phyloP scores from a whole-genome alignment of 2,329 filamentous ascomycete species.

The Pseudogymnoascus sp. region DNA sequence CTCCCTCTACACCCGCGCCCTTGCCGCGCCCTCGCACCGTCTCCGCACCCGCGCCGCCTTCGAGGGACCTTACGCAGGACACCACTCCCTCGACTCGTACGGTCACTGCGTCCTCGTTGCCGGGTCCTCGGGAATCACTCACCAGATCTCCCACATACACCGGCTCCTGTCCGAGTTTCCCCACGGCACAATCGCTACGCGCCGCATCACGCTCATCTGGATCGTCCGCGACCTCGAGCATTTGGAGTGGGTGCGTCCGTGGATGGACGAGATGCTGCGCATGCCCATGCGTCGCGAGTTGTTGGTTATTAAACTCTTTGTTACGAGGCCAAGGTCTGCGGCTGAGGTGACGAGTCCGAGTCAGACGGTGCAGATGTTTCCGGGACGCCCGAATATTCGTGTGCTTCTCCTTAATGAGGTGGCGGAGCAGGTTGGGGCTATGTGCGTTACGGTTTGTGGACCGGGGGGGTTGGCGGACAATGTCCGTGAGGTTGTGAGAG shows the following conservation, averaged over 20 bases:
- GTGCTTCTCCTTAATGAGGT: slow-evolving; percentile 77
- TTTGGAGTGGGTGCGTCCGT: slow-evolving; percentile 87
- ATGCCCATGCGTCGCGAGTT: slow-evolving; percentile 77
- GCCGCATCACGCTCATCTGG: slow-evolving; percentile 80
- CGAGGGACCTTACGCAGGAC: slow-evolving; percentile 82
- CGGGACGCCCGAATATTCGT: slow-evolving; percentile 75
- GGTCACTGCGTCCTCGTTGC: slow-evolving; percentile 87
- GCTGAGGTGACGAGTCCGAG: slow-evolving; percentile 70
- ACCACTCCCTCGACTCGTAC: slow-evolving; percentile 83
- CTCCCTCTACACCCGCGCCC: slow-evolving; percentile 64
- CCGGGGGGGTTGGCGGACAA: slow-evolving; percentile 69
- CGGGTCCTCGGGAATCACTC: slow-evolving; percentile 89
- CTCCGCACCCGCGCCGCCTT: slow-evolving; percentile 56
- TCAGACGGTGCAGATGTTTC: slow-evolving; percentile 81
- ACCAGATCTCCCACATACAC: slow-evolving; percentile 81
- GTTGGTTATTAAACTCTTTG: slow-evolving; percentile 78
- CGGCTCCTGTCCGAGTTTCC: slow-evolving; percentile 65
- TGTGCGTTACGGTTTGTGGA: slow-evolving; percentile 77
- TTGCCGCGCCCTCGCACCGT: slow-evolving; percentile 24
- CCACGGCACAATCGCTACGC: slow-evolving; percentile 66
- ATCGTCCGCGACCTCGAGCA: slow-evolving; percentile 83
- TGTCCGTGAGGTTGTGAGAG: slow-evolving; percentile 59
- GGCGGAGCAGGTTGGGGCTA: slow-evolving; percentile 72
- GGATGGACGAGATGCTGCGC: slow-evolving; percentile 65
- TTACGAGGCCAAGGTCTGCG: slow-evolving; percentile 79